Evolutionary conservation across 805 yeast species (phyloP), one percentile per base, ranked within the genome.

Genomic region (Wickerhamia fluorescens): DNA sequence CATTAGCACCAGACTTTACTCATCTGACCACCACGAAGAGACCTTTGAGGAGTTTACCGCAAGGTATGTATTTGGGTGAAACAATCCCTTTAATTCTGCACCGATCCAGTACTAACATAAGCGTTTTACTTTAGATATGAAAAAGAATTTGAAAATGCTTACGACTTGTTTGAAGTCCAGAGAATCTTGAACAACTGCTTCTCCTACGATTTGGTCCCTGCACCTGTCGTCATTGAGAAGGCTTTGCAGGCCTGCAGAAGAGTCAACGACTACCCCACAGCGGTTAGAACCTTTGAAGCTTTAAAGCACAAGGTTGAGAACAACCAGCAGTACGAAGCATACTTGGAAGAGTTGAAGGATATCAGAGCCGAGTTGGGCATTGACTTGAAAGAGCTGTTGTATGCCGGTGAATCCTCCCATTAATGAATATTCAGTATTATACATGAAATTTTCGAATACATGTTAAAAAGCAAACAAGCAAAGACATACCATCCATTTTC

Each of bases 201-300:
- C 71, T 84, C 97, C 10, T 92, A 92, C 71, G 98, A 92, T 67
- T 76, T 92, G 62, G 98, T 92, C 33, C 98, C 98, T 45, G 89
- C 98, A 17, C 98, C 98, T 44, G 75, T 82, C 38, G 97, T 92
- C 40, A 73, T 92, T 53, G 95, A 85, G 66, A 84, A 82, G 66
- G 98, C 98, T 27, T 73, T 92, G 56, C 78, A 84, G 68, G 98
- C 98, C 27, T 88, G 96, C 49, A 88, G 98, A 78, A 85, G 97
- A 68, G 97, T 92, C 45, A 86, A 92, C 66, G 98, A 92, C 69
- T 85, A 85, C 68, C 96, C 98, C 38, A 88, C 97, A 36, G 98
- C 98, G 33, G 92, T 87, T 46, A 84, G 98, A 69, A 95, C 94
- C 33, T 92, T 92, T 51, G 98, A 89, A 72, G 97, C 94, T 44